phyloP scores from a whole-genome alignment of 148 eudicot species.

The Spergularia bocconei region DNA sequence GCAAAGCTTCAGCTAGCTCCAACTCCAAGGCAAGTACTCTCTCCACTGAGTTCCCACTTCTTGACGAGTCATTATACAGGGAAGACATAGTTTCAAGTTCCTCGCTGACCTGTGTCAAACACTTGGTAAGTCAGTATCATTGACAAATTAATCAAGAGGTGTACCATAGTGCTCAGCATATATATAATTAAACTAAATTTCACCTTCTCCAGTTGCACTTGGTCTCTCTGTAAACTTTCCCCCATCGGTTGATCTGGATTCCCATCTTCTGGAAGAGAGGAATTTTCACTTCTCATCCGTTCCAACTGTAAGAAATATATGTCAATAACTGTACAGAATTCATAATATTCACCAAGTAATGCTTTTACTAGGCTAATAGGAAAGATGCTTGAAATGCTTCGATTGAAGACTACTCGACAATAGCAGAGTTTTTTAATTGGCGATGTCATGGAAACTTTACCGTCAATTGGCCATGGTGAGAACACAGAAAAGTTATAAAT shows the following conservation, averaged over 20 bases:
- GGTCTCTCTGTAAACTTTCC: conserved; percentile 52
- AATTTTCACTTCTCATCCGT: conserved; percentile 75
- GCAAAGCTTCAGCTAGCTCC: conserved; percentile 91
- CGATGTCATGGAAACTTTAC: too few relatives aligned
- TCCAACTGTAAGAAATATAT: conserved; percentile 57
- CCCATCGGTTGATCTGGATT: conserved; percentile 33
- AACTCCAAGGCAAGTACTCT: conserved; percentile 94
- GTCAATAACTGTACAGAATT: too few relatives aligned
- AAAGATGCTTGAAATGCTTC: too few relatives aligned
- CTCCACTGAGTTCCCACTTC: conserved; percentile 76
- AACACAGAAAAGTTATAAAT: neutral
- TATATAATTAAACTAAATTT: neutral
- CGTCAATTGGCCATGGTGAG: neutral
- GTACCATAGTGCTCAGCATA: neutral
- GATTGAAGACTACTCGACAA: too few relatives aligned
- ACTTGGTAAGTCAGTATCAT: neutral
- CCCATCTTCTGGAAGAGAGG: conserved; percentile 35
- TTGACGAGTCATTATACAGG: conserved; percentile 44
- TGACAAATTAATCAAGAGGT: neutral
- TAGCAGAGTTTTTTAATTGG: too few relatives aligned
- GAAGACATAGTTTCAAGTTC: conserved; percentile 73
- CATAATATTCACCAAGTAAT: too few relatives aligned
- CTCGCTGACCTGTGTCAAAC: conserved; percentile 55
- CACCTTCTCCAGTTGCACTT: conserved; percentile 65
- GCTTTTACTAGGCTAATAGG: too few relatives aligned